Base-by-base conservation (phyloP, 768 basidiomycete genomes). In the Rickenella mellea region DNA sequence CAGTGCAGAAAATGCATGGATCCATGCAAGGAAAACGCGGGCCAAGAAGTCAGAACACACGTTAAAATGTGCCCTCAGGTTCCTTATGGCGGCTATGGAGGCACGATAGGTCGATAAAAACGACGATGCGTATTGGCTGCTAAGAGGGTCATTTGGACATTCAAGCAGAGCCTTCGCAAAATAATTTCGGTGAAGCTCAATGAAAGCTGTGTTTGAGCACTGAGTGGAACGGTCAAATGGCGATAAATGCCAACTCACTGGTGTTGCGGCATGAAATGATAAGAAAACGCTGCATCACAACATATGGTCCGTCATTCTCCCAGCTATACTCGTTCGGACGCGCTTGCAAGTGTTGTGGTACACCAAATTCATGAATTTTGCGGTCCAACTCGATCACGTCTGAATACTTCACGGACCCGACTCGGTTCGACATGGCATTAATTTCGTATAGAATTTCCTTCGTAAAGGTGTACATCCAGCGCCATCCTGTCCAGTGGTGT, bases 171-270 rank as follows among this genome's bases (percentile, higher is more conserved):
- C 80, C 44, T 76, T 74, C 1, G 79, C 80, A 52, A 84, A 84
- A 64, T 78, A 84, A 6, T 79, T 79, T 37, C 81, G 70, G 58
- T 84, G 80, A 68, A 84, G 76, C 49, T 83, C 83, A 52, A 83
- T 80, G 22, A 82, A 57, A 11, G 74, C 80, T 81, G n/a, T n/a
- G n/a, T n/a, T n/a, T n/a, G n/a, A n/a, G n/a, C n/a, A n/a, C n/a
- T n/a, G n/a, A n/a, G n/a, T n/a, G n/a, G n/a, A n/a, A n/a, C n/a
- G n/a, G n/a, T n/a, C n/a, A 15, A n/a, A n/a, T n/a, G n/a, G n/a
- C n/a, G n/a, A n/a, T n/a, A n/a, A n/a, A n/a, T n/a, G n/a, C n/a
- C n/a, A n/a, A n/a, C n/a, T n/a, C n/a, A n/a, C n/a, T n/a, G n/a
- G n/a, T n/a, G n/a, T n/a, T n/a, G n/a, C n/a, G n/a, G n/a, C n/a